Conservation (phyloP, 768 basidiomycete genomes). For the Tricholoma saponaceum region DNA sequence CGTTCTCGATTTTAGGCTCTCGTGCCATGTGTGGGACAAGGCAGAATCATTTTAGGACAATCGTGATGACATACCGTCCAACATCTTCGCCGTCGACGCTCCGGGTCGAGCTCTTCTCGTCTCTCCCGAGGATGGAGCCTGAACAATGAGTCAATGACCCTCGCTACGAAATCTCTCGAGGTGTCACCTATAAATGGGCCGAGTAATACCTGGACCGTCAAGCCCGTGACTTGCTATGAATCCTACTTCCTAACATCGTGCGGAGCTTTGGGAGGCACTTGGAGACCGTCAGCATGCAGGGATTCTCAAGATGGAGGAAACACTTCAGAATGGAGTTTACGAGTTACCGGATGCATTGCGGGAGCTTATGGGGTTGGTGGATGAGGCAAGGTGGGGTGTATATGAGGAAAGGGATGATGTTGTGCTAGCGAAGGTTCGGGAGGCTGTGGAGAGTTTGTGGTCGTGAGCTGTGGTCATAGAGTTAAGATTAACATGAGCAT, state of each 20-base stretch:
- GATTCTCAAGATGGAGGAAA: conserved; percentile 25
- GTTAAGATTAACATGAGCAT: background rate
- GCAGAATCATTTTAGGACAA: too few species aligned
- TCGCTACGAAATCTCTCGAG: conserved; percentile 16
- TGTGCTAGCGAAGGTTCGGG: conserved; percentile 25
- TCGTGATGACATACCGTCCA: too few species aligned
- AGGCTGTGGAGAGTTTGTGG: conserved; percentile 21
- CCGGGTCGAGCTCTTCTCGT: conserved; percentile 25
- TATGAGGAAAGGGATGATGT: conserved; percentile 20
- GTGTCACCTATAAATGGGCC: conserved; percentile 25
- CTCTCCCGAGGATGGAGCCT: conserved; percentile 20
- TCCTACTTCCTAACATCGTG: conserved; percentile 10
- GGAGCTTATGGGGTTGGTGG: conserved; percentile 27
- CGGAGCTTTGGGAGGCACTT: conserved; percentile 7
- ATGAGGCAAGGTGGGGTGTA: conserved; percentile 26
- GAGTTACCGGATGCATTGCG: conserved; percentile 26
- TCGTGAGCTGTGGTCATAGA: conserved; percentile 5
- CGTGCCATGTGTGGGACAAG: too few species aligned
- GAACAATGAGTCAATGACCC: conserved; percentile 21
- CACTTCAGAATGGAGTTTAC: conserved; percentile 19
- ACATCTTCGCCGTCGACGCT: conserved; percentile 26
- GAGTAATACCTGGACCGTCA: conserved; percentile 32
- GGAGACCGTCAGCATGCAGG: conserved; percentile 29
- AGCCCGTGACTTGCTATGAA: conserved; percentile 26
- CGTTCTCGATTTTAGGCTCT: too few species aligned